Base-by-base conservation (phyloP, 2,329 filamentous ascomycete species). In the Stachybotrys chartarum region DNA sequence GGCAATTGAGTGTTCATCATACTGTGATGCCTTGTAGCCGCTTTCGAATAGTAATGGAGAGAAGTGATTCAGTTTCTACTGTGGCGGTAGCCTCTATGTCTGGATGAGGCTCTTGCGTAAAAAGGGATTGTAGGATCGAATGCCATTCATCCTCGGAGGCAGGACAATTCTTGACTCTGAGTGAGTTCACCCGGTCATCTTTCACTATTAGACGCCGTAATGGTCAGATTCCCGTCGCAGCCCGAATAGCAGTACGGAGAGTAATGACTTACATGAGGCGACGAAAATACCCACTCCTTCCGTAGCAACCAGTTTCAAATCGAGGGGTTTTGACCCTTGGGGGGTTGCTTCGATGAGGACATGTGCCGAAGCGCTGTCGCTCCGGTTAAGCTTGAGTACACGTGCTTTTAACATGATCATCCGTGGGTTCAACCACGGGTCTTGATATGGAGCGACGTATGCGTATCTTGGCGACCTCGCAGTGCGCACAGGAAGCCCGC, bases 21-120 rank as follows among this genome's bases (percentile, higher is more conserved):
- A 87, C 86, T 56, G 84, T 88, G 61, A 91, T 88, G 48, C 85
- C 86, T 59, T 84, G 78, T 45, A 86, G 78, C 55, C 83, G 81
- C 65, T 85, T 86, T 51, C 85, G 80, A 56, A 91, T 72, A 7
- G 81, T 82, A 58, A 92, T 76, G 17, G 77, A 78, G 17, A 89
- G 74, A 2, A 74, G 75, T 18, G 72, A 67, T 56, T 78, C 76
- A 50, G 76, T 75, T 51, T 78, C 73, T 50, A 88, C 74, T 5
- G 82, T 76, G 24, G 86, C 87, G 18, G 83, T 76, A 18, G 77
- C 75, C 59, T 88, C 81, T 30, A 88, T 77, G 57, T 80, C 79
- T 17, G 78, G 70, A 49, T 79, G 64, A 12, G 75, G 69, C 48
- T 76, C 72, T 54, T 78, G 72, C 10, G 83, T 73, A 39, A 92